These are phyloP conservation scores for Medicago truncatula DNA, from an alignment of 306 rosid genomes.

Conservation along the genomic window DNA sequence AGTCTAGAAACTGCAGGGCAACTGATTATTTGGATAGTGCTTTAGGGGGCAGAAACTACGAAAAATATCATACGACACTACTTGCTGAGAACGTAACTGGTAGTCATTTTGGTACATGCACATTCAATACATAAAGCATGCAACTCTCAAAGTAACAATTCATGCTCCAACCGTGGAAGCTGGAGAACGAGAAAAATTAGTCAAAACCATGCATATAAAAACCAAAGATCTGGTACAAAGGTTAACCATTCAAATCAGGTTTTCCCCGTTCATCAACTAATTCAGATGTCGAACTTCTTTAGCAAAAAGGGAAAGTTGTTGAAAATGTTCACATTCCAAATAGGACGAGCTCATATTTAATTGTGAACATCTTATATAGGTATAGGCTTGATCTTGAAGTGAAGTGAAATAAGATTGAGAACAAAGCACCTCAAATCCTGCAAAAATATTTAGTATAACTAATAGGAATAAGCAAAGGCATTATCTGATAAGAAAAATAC, in stretches of 20 bases:
- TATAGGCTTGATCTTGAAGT: constrained; percentile 97
- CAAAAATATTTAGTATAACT: constrained; percentile 42
- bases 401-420: constrained; percentile 89
- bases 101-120: neutral
- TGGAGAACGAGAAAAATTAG: neutral
- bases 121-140: neutral
- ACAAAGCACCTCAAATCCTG: constrained; percentile 97
- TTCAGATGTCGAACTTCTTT: constrained; percentile 9
- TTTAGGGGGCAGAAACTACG: neutral
- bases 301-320: constrained; percentile 6
- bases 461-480: constrained; percentile 8
- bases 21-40: no score
- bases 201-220: constrained; percentile 1
- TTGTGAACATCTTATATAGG: constrained; percentile 60
- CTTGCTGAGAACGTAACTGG: neutral
- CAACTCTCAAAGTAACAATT: neutral
- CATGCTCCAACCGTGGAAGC: neutral
- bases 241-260: constrained; percentile 3
- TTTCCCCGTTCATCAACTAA: constrained; percentile 32
- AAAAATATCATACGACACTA: neutral
- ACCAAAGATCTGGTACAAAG: constrained; percentile 1
- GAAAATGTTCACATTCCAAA: constrained; percentile 21
- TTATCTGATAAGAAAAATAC: constrained; percentile 14
- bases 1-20: no score
- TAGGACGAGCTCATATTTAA: constrained; percentile 29